Evolutionary conservation across 2,329 filamentous ascomycete genomes (phyloP), one percentile per base, ranked within the genome.

Genomic region (Fusarium lyarnte): DNA sequence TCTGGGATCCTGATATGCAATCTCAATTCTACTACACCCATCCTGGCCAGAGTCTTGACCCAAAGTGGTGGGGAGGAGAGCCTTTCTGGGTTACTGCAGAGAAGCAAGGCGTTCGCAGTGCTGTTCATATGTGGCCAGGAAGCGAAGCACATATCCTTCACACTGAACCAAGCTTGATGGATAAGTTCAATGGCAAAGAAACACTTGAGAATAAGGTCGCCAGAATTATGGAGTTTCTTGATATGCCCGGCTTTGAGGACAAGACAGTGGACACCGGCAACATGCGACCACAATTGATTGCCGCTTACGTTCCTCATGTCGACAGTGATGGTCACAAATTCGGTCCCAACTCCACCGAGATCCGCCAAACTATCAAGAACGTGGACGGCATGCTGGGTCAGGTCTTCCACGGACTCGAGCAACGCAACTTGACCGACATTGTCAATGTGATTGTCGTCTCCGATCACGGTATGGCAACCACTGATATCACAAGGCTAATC

Each of bases 71-170:
- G 95, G 91, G 89, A 43, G 96, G 94, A 6, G 94, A 98, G 80
- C 96, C 96, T 0, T 86, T 99, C 35, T 99, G 96, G 96, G 92
- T 92, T 31, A 97, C 95, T 3, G 95, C 95, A 9, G 96, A 98
- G 84, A 89, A 89, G 63, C 92, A 94, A 74, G 92, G 92, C 10
- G 86, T 97, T 36, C 89, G 89, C 63, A 90, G 91, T 35, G 96
- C 94, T 2, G 90, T 99, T 31, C 96, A 99, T 80, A 99, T 99
- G 96, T 99, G 96, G 96, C 96, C 96, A 3, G 96, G 96, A 5
- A 97, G 93, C 46, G 96, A 99, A 83, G 95, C 95, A 10, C 91
- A 94, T 79, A 92, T 97, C 68, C 86, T 90, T 17, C 85, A 87
- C n/a, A 85, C 91, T 23, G 91, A 95, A 70, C 94, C 95, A 5